Conservation (phyloP, 352 stramenopile genomes). For the Thalassiosira mediterranea region DNA sequence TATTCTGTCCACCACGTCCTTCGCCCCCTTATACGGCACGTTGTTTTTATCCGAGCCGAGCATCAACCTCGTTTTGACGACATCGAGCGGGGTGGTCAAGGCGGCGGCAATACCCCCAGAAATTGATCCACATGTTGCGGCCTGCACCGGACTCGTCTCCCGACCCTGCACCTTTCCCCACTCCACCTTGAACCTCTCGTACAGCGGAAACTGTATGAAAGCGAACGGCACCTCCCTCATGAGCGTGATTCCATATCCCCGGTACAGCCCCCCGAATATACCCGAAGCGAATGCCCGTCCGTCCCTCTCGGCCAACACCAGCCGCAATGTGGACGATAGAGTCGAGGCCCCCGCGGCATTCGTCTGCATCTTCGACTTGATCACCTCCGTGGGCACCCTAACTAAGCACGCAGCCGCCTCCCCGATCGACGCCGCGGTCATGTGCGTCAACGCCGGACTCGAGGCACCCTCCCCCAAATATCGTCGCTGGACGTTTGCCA, state of each 20-base stretch:
- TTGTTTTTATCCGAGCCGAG: constrained; percentile 91
- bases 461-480: constrained; percentile 22
- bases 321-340: constrained; percentile 63
- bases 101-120: constrained; percentile 93
- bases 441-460: constrained; percentile 89
- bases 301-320: constrained; percentile 87
- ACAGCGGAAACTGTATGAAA: constrained; percentile 99
- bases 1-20: constrained; percentile 90
- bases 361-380: constrained; percentile 99
- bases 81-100: constrained; percentile 98
- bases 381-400: constrained; percentile 97
- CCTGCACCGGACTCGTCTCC: constrained; percentile 86
- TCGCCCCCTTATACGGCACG: constrained; percentile 89
- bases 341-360: constrained; percentile 80
- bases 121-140: constrained; percentile 93
- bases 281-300: constrained; percentile 49
- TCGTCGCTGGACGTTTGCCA: constrained; percentile 26
- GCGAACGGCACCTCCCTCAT: constrained; percentile 98
- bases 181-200: constrained; percentile 94
- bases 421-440: constrained; percentile 92
- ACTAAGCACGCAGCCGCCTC: constrained; percentile 97
- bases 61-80: constrained; percentile 99
- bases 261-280: constrained; percentile 91
- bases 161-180: constrained; percentile 55
- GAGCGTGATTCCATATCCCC: constrained; percentile 97